These are phyloP conservation scores for Gastrolobium villosum DNA, from an alignment of 306 rosid genomes.

Conservation along the genomic window DNA sequence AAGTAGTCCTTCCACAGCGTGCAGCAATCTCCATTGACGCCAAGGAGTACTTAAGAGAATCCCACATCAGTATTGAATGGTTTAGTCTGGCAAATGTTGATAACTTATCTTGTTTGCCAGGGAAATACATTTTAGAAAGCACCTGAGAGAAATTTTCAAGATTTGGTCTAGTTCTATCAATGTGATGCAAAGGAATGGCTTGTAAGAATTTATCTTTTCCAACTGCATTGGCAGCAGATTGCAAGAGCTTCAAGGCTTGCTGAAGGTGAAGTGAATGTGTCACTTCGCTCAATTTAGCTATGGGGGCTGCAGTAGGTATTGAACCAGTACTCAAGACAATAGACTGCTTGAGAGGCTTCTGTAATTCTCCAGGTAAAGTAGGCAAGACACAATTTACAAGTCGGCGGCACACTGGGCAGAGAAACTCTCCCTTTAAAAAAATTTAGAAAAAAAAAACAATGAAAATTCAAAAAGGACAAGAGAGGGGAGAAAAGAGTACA, in stretches of 20 bases:
- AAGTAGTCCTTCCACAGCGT: conserved; percentile 74
- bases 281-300: conserved; percentile 49
- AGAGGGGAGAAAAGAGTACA: conserved; percentile 5
- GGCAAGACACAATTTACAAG: conserved; percentile 95
- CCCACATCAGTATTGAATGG: conserved; percentile 95
- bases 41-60: conserved; percentile 86
- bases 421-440: conserved; percentile 84
- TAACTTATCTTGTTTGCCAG: conserved; percentile 70
- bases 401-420: conserved; percentile 96
- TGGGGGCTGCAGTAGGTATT: conserved; percentile 47
- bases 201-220: conserved; percentile 65
- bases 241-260: conserved; percentile 75
- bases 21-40: conserved; percentile 90
- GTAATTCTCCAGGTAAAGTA: conserved; percentile 64
- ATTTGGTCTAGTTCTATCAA: conserved; percentile 59
- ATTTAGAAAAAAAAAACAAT: conserved; percentile 8
- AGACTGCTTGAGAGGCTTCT: conserved; percentile 60
- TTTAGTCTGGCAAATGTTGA: conserved; percentile 62
- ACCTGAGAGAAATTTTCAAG: conserved; percentile 68
- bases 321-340: conserved; percentile 52
- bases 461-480: conserved; percentile 7
- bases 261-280: conserved; percentile 62
- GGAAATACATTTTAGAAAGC: conserved; percentile 81
- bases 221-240: conserved; percentile 72
- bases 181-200: conserved; percentile 59